Percentiles rank a stretch among this genome's conserved stretches.
These are phyloP conservation scores for Porphyrellus sp. DNA, from an alignment of 1,284 basidiomycete genomes.

Conservation along the genomic window DNA sequence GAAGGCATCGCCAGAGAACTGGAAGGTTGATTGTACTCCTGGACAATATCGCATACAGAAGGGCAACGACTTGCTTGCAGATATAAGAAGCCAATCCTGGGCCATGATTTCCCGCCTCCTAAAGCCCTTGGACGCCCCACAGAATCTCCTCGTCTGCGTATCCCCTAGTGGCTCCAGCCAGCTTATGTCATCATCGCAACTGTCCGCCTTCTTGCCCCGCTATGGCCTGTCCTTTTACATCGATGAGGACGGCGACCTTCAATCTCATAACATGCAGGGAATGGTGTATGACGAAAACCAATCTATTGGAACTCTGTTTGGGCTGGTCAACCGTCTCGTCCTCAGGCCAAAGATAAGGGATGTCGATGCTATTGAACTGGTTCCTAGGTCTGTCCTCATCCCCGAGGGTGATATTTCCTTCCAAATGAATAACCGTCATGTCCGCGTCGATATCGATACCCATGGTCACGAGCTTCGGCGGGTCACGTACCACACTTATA, in stretches of 20 bases:
- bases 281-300: background rate
- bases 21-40: background rate
- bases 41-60: background rate
- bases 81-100: background rate
- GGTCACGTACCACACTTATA: background rate
- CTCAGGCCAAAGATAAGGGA: background rate
- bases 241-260: background rate
- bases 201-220: background rate
- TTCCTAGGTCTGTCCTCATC: background rate
- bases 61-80: background rate
- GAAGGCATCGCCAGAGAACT: background rate
- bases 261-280: background rate
- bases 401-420: background rate
- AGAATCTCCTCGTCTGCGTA: background rate
- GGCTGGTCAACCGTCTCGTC: background rate
- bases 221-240: background rate
- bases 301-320: background rate
- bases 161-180: background rate
- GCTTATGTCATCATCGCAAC: background rate
- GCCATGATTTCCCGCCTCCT: background rate
- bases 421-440: conserved; percentile 24
- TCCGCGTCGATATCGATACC: conserved; percentile 23
- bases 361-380: background rate
- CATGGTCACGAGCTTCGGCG: background rate
- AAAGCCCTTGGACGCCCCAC: background rate